These are phyloP conservation scores for Agapanthus africanus DNA, from an alignment of 106 monocot species.

Conservation along the genomic window DNA sequence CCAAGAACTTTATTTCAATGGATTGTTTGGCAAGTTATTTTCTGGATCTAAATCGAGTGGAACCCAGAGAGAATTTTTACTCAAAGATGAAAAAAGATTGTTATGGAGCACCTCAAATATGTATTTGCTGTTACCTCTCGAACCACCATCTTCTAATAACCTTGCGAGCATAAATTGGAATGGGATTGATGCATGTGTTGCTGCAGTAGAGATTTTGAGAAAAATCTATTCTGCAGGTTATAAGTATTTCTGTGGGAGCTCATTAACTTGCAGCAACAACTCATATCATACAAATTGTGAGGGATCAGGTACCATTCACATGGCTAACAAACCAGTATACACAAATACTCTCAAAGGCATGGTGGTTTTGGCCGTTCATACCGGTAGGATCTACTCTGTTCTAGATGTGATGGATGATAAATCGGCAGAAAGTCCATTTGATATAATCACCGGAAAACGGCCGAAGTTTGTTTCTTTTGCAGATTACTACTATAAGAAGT, in stretches of 20 bases:
- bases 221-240: too few relatives aligned
- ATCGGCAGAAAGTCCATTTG: neutral
- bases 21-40: neutral
- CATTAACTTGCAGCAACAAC: too few relatives aligned
- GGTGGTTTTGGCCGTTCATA: neutral
- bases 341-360: neutral
- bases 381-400: neutral
- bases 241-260: too few relatives aligned
- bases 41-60: neutral
- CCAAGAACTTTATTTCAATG: constrained; percentile 1
- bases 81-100: neutral
- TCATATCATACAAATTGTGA: too few relatives aligned
- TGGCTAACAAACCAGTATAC: neutral
- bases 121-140: neutral
- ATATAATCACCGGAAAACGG: neutral
- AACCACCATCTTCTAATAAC: neutral
- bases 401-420: neutral
- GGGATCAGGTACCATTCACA: neutral
- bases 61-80: neutral
- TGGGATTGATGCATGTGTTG: neutral
- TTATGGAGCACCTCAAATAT: neutral
- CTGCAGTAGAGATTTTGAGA: neutral
- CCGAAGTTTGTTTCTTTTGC: neutral
- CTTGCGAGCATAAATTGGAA: neutral
- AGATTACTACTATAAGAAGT: neutral